Conservation (phyloP, 768 basidiomycete genomes). For the Mycena kentingensis region DNA sequence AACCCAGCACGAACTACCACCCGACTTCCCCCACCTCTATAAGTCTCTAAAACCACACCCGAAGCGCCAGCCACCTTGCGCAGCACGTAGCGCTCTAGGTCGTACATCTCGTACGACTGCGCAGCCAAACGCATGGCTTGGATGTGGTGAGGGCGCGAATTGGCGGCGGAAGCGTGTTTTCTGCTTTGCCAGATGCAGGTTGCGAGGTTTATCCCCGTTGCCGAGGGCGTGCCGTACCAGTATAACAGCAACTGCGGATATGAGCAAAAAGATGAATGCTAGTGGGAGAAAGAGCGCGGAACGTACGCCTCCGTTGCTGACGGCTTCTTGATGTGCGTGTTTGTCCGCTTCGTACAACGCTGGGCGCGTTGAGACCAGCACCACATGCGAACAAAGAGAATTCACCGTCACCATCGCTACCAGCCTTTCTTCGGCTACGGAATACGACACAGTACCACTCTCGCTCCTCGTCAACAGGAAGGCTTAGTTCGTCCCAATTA, state of each 20-base stretch:
- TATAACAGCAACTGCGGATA: constrained; percentile 73
- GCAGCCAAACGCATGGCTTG: constrained; percentile 82
- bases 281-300: background rate
- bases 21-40: constrained; percentile 66
- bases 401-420: constrained; percentile 67
- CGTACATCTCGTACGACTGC: constrained; percentile 75
- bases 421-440: constrained; percentile 71
- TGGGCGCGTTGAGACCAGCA: constrained; percentile 29
- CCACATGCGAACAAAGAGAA: constrained; percentile 1
- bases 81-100: constrained; percentile 74
- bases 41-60: constrained; percentile 60
- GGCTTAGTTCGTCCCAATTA: constrained; percentile 77
- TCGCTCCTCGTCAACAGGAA: constrained; percentile 71
- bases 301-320: constrained; percentile 81
- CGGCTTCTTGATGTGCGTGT: constrained; percentile 89
- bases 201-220: constrained; percentile 84
- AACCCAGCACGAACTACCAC: no score
- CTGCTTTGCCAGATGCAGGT: constrained; percentile 97
- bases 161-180: constrained; percentile 79
- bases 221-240: constrained; percentile 87
- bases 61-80: constrained; percentile 64
- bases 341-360: constrained; percentile 87
- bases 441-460: constrained; percentile 96
- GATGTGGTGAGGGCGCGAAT: constrained; percentile 76
- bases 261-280: constrained; percentile 12